Evolutionary conservation across 805 yeast species (phyloP).

Genomic region (Saturnispora quitensis): DNA sequence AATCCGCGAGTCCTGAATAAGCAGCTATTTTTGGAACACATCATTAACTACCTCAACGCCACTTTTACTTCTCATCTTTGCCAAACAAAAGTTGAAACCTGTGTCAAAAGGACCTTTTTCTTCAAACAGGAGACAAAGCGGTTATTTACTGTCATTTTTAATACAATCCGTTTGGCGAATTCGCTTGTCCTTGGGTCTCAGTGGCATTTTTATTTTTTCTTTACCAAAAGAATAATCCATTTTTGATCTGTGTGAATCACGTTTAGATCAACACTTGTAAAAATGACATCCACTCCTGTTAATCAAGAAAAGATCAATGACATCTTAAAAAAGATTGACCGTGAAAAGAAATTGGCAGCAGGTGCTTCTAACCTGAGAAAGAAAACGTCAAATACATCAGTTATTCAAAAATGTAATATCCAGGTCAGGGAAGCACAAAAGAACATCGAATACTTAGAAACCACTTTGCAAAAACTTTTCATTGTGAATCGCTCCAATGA

Average conservation of each 20-base stretch:
- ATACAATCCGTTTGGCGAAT: background rate
- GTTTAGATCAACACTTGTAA: background rate
- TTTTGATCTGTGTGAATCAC: background rate
- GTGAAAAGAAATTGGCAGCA: conserved; percentile 78
- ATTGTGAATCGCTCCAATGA: conserved; percentile 17
- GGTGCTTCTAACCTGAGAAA: conserved; percentile 79
- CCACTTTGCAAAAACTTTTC: conserved; percentile 56
- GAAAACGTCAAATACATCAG: conserved; percentile 69
- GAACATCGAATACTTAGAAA: conserved; percentile 81
- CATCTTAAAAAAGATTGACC: conserved; percentile 74
- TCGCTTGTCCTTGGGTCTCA: background rate
- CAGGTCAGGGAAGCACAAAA: conserved; percentile 86
- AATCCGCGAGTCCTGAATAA: background rate
- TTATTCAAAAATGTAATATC: conserved; percentile 83
- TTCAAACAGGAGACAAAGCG: background rate
- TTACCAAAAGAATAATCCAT: background rate
- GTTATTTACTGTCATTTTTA: background rate
- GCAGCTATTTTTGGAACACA: background rate
- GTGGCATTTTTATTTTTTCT: background rate
- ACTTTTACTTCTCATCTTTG: background rate
- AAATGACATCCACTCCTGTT: conserved; percentile 27
- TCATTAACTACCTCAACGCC: background rate
- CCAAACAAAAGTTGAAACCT: background rate
- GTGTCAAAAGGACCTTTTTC: background rate
- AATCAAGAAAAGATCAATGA: conserved; percentile 37